Conservation (phyloP, 768 basidiomycete species). For the Boletus pseudo-olivaceus region DNA sequence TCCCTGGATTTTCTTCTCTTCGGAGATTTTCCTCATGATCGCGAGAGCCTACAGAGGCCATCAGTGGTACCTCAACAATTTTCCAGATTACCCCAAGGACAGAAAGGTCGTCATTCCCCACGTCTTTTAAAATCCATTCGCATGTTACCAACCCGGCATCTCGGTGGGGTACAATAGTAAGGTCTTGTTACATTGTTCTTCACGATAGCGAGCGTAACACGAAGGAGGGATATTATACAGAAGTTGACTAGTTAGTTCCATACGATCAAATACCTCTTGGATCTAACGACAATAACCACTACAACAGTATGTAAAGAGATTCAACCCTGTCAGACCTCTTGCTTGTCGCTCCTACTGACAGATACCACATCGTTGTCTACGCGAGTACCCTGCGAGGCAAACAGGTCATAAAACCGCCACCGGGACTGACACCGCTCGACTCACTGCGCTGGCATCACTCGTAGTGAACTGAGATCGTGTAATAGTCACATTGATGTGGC, state of each 20-base stretch:
- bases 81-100: constrained; percentile 77
- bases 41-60: constrained; percentile 82
- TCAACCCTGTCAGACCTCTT: background rate
- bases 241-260: background rate
- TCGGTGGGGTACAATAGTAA: background rate
- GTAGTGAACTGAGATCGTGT: too few species aligned
- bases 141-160: background rate
- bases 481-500: background rate
- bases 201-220: background rate
- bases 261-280: background rate
- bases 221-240: background rate
- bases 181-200: background rate
- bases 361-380: background rate
- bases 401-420: background rate
- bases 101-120: constrained; percentile 81
- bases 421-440: too few species aligned
- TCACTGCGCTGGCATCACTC: background rate
- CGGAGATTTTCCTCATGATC: constrained; percentile 75
- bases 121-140: constrained; percentile 43
- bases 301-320: background rate
- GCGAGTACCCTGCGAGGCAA: background rate
- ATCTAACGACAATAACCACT: too few species aligned
- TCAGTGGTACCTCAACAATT: constrained; percentile 76
- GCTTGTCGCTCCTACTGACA: background rate
- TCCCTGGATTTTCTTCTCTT: constrained; percentile 75